phyloP scores from a whole-genome alignment of 2,329 filamentous ascomycete genomes.

The Cladosporium cucumerinum region DNA sequence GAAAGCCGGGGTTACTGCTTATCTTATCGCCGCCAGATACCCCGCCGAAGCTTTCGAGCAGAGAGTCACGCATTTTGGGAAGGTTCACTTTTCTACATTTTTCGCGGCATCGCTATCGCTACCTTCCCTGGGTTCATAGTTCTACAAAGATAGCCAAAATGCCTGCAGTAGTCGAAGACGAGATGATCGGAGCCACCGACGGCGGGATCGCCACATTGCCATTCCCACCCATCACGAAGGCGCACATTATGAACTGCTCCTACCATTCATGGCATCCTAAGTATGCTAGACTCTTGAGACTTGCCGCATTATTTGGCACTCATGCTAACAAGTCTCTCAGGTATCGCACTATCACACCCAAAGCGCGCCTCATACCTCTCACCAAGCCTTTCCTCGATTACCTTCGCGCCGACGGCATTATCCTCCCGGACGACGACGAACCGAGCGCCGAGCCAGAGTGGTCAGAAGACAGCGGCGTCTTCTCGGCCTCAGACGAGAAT shows the following conservation, averaged over 20 bases:
- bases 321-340: conserved; percentile 39
- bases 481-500: conserved; percentile 28
- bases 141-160: background rate
- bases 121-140: background rate
- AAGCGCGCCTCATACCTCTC: conserved; percentile 79
- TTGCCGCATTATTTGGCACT: background rate
- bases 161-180: conserved; percentile 12
- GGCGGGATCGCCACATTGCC: conserved; percentile 43
- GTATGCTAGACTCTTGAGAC: conserved; percentile 40
- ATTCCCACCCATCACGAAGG: conserved; percentile 79
- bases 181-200: conserved; percentile 2
- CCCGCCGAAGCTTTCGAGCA: conserved; percentile 2
- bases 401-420: conserved; percentile 86
- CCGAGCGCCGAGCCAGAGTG: conserved; percentile 44
- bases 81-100: background rate
- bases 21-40: background rate
- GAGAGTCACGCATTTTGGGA: background rate
- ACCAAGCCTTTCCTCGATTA: conserved; percentile 75
- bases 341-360: conserved; percentile 77
- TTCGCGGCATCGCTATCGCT: background rate
- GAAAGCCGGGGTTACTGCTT: background rate
- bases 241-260: conserved; percentile 90
- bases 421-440: conserved; percentile 59
- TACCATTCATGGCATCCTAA: conserved; percentile 88
- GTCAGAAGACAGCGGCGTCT: conserved; percentile 43